Conservation (phyloP, 2,329 filamentous ascomycete genomes). For the Botrytis fragariae region DNA sequence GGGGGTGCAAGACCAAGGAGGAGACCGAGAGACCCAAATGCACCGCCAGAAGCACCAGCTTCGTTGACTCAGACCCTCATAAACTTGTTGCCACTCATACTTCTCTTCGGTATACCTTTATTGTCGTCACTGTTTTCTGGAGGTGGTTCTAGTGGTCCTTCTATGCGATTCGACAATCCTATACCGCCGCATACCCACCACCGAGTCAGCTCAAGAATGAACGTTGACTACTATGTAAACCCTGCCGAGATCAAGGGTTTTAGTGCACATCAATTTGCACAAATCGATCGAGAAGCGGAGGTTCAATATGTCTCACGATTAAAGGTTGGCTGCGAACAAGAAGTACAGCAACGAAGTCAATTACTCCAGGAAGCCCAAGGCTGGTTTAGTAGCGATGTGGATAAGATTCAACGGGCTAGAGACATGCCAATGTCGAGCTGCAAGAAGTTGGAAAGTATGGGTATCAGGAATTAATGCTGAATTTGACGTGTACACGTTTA, state of each 20-base stretch:
- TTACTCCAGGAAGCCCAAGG: slow-evolving; percentile 65
- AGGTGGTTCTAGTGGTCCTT: slow-evolving; percentile 57
- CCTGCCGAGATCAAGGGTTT: slow-evolving; percentile 72
- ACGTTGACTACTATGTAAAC: slow-evolving; percentile 82
- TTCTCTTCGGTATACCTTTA: slow-evolving; percentile 84
- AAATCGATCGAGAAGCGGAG: slow-evolving; percentile 78
- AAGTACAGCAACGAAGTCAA: slow-evolving; percentile 56
- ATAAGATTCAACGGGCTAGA: slow-evolving; percentile 51
- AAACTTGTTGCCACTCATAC: slow-evolving; percentile 79
- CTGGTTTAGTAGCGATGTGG: slow-evolving; percentile 65
- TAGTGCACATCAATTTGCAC: slow-evolving; percentile 63
- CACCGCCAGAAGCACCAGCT: slow-evolving; percentile 47
- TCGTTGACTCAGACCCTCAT: slow-evolving; percentile 55
- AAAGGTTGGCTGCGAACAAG: slow-evolving; percentile 69
- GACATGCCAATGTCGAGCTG: slow-evolving; percentile 60
- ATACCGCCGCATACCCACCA: slow-evolving; percentile 69
- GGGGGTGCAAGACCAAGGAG: slow-evolving; percentile 74
- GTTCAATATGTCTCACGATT: slow-evolving; percentile 66
- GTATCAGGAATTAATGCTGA: slow-evolving; percentile 30
- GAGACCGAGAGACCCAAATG: slow-evolving; percentile 66
- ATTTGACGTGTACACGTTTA: slow-evolving; percentile 23
- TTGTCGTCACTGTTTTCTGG: slow-evolving; percentile 74
- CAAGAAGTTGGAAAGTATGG: slow-evolving; percentile 52
- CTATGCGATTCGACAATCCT: slow-evolving; percentile 72
- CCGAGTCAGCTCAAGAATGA: slow-evolving; percentile 67